Evolutionary conservation across 2,329 filamentous ascomycete genomes (phyloP).

Genomic region (Xylariaceae sp.): DNA sequence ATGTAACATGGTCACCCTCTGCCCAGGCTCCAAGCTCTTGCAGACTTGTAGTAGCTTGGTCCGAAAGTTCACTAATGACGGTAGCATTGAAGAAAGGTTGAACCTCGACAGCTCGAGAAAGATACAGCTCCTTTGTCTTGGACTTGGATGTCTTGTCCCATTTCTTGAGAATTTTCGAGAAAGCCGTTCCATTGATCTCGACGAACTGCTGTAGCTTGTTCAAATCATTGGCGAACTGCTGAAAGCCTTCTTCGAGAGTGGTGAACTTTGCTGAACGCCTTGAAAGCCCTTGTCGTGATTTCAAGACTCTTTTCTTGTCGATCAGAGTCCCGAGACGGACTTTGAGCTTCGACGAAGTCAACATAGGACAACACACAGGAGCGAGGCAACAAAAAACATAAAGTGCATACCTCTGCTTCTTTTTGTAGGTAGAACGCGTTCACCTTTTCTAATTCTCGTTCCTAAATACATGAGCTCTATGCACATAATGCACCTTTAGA

Average conservation of each 20-base stretch:
- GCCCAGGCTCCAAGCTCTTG: constrained; percentile 96
- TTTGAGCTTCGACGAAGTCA: constrained; percentile 65
- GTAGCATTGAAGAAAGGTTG: constrained; percentile 98
- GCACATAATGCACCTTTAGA: no score
- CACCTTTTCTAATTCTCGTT: constrained; percentile 97
- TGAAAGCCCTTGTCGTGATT: constrained; percentile 76
- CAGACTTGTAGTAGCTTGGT: constrained; percentile 93
- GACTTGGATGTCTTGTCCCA: constrained; percentile 99
- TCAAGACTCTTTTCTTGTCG: constrained; percentile 91
- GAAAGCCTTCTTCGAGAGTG: constrained; percentile 92
- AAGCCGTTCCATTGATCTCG: constrained; percentile 94
- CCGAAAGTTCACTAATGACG: constrained; percentile 93
- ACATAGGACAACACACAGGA: not conserved
- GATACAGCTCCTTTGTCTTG: constrained; percentile 94
- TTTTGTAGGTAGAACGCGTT: constrained; percentile 98
- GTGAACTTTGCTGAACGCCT: constrained; percentile 91
- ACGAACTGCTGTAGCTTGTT: constrained; percentile 99
- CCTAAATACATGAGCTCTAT: constrained; percentile 51
- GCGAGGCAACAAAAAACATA: not conserved
- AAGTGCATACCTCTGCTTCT: constrained; percentile 78
- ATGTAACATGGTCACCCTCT: constrained; percentile 90
- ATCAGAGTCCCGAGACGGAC: constrained; percentile 86
- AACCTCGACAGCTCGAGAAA: constrained; percentile 92
- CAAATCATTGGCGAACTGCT: constrained; percentile 93
- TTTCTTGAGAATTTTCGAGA: constrained; percentile 99